These are phyloP conservation scores for Fraxinus baroniana DNA, from an alignment of 305 asterid genomes.

Conservation along the genomic window DNA sequence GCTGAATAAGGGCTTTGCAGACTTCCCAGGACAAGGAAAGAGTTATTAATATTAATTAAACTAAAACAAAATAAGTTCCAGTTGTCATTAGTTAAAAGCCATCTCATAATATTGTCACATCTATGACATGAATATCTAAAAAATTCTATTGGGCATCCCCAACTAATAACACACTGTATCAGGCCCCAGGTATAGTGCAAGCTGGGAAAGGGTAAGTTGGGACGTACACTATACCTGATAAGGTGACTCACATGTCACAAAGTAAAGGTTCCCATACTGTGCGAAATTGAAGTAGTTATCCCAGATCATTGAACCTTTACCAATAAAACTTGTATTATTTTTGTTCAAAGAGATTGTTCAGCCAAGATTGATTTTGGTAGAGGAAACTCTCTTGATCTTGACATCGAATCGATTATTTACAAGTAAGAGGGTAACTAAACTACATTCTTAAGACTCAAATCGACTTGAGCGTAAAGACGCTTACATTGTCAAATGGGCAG, in stretches of 20 bases:
- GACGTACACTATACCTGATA: neutral
- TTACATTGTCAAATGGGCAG: neutral
- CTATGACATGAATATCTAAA: neutral
- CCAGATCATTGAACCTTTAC: no score
- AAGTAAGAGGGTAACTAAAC: neutral
- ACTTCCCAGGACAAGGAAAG: neutral
- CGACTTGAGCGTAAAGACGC: neutral
- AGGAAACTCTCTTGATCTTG: neutral
- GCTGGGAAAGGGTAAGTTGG: neutral
- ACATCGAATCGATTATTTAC: neutral
- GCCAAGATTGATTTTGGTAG: neutral
- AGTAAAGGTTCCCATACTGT: neutral
- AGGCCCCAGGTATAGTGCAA: neutral
- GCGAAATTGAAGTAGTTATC: no score
- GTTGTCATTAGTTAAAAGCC: neutral
- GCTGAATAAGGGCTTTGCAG: neutral
- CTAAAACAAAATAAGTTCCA: neutral
- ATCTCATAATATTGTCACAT: neutral
- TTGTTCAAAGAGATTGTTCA: neutral
- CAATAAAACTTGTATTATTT: no score
- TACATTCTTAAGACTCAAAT: neutral
- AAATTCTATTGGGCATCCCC: neutral
- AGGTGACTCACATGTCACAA: neutral
- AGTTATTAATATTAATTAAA: no score
- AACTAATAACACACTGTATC: neutral